A percentile compares a stretch with the other conserved stretches of the same genome.
These are phyloP conservation scores for Dichotomocladium elegans DNA, from an alignment of 371 early-diverging fungal species.

Conservation along the genomic window DNA sequence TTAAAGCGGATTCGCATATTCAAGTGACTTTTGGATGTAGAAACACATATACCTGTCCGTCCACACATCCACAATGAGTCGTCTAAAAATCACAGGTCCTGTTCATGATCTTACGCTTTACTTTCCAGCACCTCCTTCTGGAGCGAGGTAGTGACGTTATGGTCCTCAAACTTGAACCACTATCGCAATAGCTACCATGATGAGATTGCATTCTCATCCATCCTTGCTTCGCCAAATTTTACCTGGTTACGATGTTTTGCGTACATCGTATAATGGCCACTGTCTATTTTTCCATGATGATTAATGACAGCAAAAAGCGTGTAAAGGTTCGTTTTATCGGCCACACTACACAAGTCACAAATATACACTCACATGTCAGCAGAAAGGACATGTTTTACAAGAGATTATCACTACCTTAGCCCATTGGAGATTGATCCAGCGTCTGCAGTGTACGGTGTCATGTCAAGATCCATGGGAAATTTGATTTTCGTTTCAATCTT, in stretches of 20 bases:
- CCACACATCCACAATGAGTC: not conserved
- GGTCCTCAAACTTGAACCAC: slow-evolving; percentile 94
- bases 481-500: slow-evolving; percentile 88
- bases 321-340: slow-evolving; percentile 67
- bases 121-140: slow-evolving; percentile 74
- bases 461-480: slow-evolving; percentile 86
- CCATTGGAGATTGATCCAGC: too few species aligned
- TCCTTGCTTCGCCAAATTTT: not conserved
- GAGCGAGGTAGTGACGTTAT: slow-evolving; percentile 66
- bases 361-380: too few species aligned
- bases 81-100: not conserved
- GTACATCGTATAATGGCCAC: slow-evolving; percentile 92
- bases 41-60: slow-evolving; percentile 82
- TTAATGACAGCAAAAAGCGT: slow-evolving; percentile 87
- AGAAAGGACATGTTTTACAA: too few species aligned
- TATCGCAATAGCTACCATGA: slow-evolving; percentile 12
- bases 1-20: slow-evolving; percentile 36
- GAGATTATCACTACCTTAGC: too few species aligned
- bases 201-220: not conserved
- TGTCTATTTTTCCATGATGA: slow-evolving; percentile 87
- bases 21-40: slow-evolving; percentile 70
- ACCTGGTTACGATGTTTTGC: slow-evolving; percentile 77
- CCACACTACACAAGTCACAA: too few species aligned
- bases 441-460: slow-evolving; percentile 83
- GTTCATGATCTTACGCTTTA: slow-evolving; percentile 63